These are phyloP conservation scores for Centaurea solstitialis DNA, from an alignment of 129 eudicot species.

Conservation along the genomic window DNA sequence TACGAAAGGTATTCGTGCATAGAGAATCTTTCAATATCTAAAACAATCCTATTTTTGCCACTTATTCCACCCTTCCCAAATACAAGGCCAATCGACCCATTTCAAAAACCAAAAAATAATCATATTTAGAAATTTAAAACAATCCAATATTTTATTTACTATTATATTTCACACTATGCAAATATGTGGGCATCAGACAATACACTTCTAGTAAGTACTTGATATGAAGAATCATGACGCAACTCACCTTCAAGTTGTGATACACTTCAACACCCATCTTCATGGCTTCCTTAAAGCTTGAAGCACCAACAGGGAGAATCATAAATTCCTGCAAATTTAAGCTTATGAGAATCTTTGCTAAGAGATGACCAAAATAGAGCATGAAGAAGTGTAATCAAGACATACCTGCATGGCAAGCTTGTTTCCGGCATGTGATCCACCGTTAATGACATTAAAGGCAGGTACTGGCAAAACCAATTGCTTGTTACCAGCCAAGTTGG, in stretches of 20 bases:
- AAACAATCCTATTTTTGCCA: background rate
- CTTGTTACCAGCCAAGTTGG: constrained; percentile 92
- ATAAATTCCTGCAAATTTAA: constrained; percentile 70
- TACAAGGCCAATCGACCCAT: too few relatives aligned
- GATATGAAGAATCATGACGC: background rate
- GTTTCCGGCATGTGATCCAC: constrained; percentile 98
- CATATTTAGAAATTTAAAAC: too few relatives aligned
- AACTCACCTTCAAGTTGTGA: constrained; percentile 83
- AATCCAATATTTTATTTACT: too few relatives aligned
- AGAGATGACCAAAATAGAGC: background rate
- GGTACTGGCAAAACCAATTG: constrained; percentile 88
- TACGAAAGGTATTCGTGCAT: background rate
- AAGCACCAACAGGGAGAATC: constrained; percentile 95
- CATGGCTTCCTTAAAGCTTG: constrained; percentile 95
- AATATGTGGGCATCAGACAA: too few relatives aligned
- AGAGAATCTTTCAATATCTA: background rate
- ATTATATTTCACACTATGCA: too few relatives aligned
- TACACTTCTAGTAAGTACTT: background rate
- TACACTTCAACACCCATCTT: constrained; percentile 99
- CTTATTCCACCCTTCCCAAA: background rate
- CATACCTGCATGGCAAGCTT: constrained; percentile 95
- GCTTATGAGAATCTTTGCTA: constrained; percentile 19
- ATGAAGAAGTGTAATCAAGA: background rate
- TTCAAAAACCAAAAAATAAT: too few relatives aligned
- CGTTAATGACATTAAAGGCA: constrained; percentile 95